Base-by-base conservation (phyloP, 1,139 yeast species). In the Suhomyces atakaporum region DNA sequence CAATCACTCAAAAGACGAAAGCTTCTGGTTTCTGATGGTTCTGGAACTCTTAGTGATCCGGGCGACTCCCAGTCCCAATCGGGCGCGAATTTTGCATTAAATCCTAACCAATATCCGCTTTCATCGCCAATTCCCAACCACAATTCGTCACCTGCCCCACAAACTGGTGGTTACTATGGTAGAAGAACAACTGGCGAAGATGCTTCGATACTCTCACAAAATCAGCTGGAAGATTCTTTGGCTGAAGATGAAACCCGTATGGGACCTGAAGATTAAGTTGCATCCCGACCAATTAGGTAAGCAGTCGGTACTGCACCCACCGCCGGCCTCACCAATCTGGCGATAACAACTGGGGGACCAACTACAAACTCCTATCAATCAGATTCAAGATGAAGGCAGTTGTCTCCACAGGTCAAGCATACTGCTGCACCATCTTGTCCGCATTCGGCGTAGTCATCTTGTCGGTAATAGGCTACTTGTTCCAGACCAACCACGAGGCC, bases 371-470 rank as follows among this genome's bases (percentile, higher is more conserved):
- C 14, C 13, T 20, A 23, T 26, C 19, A 5, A 5, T n/a, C 9
- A 7, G 10, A 15, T n/a, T 11, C 30, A 33, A 18, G 24, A 57
- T 57, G 61, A 57, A 57, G 47, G 58, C 62, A 21, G 59, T 57
- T 35, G 60, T 57, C 5, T 56, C 61, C 38, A 71, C 92, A 38
- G 88, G 83, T 28, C 79, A 84, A 58, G 97, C 98, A 25, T 92
- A 95, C 85, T 88, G 87, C 63, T 92, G 98, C 62, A 92, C 97
- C 36, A 75, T 92, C 32, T 72, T 92, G 38, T 89, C 97, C 36
- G 87, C 92, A 18, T 90, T 90, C 60, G 98, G 94, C 40, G 80
- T 92, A 27, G 83, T 88, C 36, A 90, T 92, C 47, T 77, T 92
- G 36, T 77, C 95, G 8, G 84, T 86, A 38, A 77, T 92, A 51